Evolutionary conservation across 768 basidiomycete genomes (phyloP), one percentile per base, ranked within the genome.

Genomic region (Phylloporus arenicola): DNA sequence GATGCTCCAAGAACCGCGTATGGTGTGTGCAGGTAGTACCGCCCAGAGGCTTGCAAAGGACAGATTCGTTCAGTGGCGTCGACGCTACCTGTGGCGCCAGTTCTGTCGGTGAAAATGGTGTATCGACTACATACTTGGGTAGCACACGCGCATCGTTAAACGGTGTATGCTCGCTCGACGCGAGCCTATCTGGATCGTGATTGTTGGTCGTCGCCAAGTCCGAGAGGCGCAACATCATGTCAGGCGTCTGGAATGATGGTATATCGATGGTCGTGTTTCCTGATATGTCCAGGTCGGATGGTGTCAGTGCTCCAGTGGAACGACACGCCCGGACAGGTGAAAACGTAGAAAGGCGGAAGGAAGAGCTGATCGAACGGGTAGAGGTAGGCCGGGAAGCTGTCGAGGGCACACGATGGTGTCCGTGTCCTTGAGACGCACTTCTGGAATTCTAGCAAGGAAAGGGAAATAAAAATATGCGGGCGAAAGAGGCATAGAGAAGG

Each of bases 1-100:
- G n/a, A 29, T 68, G 61, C 16, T 64, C 66, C 44, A 66, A 37
- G 29, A 64, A 68, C 25, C 48, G 55, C 1, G 65, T 47, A 10
- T 52, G 43, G 27, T 35, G 53, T 4, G 44, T 6, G 17, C 38
- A 35, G 25, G 16, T 11, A 11, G 31, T 50, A 12, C 30, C 30
- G 13, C 13, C 11, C 30, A 31, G 12, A 13, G 30, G 30, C 30
- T 31, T 31, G 13, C 30, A 31, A 31, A 13, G 11, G 12, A 31
- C 30, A 5, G 50, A 53, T 3, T 37, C 30, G 10, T 53, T 51
- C 45, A 47, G 37, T 9, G 54, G 58, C 16, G 52, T 58, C 25
- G 57, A 56, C 3, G 37, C 44, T 7, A 58, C 43, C 5, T 19
- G 57, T 3, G 34, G 12, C 3, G 35, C 54, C 45, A 53, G 14